Evolutionary conservation across 495 filamentous ascomycete genomes (phyloP).

Genomic region (Hyaloscypha finlandica): DNA sequence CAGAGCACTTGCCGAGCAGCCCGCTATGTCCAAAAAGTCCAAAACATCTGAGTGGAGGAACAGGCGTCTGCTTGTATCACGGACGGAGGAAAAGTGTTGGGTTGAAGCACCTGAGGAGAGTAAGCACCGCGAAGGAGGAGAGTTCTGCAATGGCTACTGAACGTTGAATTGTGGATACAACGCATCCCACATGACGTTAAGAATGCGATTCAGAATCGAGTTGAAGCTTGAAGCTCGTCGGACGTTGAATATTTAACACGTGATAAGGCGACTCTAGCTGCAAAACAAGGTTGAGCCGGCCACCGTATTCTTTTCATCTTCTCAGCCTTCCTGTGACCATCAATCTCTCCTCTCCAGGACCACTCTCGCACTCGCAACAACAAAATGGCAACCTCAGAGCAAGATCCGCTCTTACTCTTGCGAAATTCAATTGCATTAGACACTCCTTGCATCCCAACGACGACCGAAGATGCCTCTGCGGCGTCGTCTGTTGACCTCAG

Average conservation of each 20-base stretch:
- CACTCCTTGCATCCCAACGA: conserved; percentile 64
- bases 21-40: conserved; percentile 64
- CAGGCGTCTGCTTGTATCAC: conserved; percentile 55
- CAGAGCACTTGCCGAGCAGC: conserved; percentile 65
- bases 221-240: neutral
- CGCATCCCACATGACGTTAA: neutral
- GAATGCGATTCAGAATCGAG: neutral
- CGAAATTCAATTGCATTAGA: conserved; percentile 74
- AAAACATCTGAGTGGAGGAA: conserved; percentile 53
- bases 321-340: conserved; percentile 1
- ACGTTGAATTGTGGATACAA: neutral
- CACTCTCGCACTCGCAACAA: conserved; percentile 1
- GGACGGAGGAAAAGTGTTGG: conserved; percentile 34
- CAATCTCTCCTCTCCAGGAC: neutral
- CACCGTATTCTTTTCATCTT: conserved; percentile 1
- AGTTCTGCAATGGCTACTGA: neutral
- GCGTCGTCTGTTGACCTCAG: conserved; percentile 42
- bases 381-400: conserved; percentile 37
- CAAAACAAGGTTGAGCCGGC: neutral
- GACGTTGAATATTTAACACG: neutral
- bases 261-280: conserved; percentile 8
- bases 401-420: conserved; percentile 77
- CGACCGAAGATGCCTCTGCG: conserved; percentile 41
- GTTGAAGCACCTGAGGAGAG: conserved; percentile 6
- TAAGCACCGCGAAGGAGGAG: neutral